Evolutionary conservation across 2,329 filamentous ascomycete genomes (phyloP), one percentile per base, ranked within the genome.

Genomic region (Hirsutella minnesotensis): DNA sequence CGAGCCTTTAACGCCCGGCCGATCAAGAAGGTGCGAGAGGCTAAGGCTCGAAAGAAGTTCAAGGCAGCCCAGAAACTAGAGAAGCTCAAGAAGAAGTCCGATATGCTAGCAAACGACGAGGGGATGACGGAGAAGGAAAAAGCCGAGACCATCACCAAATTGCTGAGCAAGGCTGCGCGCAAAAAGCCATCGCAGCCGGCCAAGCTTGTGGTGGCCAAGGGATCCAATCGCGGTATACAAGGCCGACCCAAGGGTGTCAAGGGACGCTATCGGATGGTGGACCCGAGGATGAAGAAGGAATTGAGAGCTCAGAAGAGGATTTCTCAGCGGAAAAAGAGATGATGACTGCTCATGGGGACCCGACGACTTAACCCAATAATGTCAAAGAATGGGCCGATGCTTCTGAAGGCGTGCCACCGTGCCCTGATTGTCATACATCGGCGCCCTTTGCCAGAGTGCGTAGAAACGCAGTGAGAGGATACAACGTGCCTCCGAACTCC

Each of bases 21-120:
- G 1, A 96, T 96, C 77, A 98, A 98, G 75, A 98, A 98, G 72
- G 92, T 98, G 27, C 83, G 86, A 53, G 92, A 98, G 66, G 92
- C 92, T 20, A 89, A 94, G 66, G 90, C 89, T 30, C 77, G 92
- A 46, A 98, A 98, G 80, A 96, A 95, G 70, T 83, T 95, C 65
- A 94, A 94, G 75, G 81, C 89, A 9, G 90, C 87, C 1, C 86
- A 94, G 64, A 76, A 78, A 45, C 67, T 98, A 24, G 92, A 98
- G 74, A 95, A 95, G 69, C 69, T 98, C 49, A 86, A 88, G 69
- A 95, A 94, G 79, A 98, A 98, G 75, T 86, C 81, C n/a, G 89
- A 94, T 33, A 67, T 94, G 54, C 67, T 98, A 40, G 83, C 81
- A 18, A 86, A 88, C 45, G 90, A 95, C 52, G 90, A 95, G 61